Percentiles rank a stretch among this genome's conserved stretches.
Evolutionary conservation across 305 asterid species (phyloP).

Genomic region (Fraxinus angustifolia): DNA sequence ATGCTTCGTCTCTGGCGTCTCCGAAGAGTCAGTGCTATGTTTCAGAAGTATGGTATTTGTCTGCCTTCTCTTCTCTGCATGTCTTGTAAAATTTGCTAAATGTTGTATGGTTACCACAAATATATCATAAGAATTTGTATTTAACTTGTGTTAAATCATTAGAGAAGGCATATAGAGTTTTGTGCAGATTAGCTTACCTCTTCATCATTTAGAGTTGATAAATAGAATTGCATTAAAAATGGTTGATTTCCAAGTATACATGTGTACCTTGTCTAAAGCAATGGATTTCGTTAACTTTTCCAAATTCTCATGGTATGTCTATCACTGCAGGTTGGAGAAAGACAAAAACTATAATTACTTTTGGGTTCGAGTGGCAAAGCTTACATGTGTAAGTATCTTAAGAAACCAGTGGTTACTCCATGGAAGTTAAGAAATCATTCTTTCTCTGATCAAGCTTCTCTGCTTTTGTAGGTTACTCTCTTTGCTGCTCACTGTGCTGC

Average conservation of each 20-base stretch:
- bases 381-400: constrained; percentile 50
- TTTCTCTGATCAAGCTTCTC: constrained; percentile 19
- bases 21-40: constrained; percentile 64
- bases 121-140: not conserved
- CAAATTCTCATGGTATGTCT: not conserved
- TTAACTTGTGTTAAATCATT: not conserved
- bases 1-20: constrained; percentile 95
- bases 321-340: constrained; percentile 59
- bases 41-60: not conserved
- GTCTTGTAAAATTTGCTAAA: not conserved
- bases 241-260: not conserved
- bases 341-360: constrained; percentile 57
- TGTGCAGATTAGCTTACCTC: not conserved
- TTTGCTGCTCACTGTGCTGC: constrained; percentile 66
- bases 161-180: not conserved
- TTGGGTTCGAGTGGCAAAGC: constrained; percentile 55
- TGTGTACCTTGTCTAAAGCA: not conserved
- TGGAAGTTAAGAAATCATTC: not conserved
- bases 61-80: not conserved
- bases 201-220: not conserved
- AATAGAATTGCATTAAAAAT: not conserved
- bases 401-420: not conserved
- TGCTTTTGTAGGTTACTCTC: constrained; percentile 52
- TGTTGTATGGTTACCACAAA: not conserved
- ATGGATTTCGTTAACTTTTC: not conserved